phyloP scores from a whole-genome alignment of 805 yeast genomes.

The Debaryomyces prosopidis region DNA sequence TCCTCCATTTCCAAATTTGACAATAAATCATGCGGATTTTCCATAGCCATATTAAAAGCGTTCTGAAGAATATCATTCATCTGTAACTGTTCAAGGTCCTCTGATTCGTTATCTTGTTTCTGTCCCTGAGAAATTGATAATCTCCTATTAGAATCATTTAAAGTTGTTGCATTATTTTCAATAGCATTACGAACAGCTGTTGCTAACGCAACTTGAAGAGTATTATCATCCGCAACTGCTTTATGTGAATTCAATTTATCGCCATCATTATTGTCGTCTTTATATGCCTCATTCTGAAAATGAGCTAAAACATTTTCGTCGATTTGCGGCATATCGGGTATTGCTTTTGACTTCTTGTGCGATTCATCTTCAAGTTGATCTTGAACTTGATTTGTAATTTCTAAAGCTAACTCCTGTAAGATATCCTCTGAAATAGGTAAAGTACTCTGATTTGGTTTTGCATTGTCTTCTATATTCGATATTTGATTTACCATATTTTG shows the following conservation, averaged over 20 bases:
- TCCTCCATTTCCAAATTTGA: conserved; percentile 33
- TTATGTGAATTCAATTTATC: conserved; percentile 2
- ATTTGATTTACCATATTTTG: conserved; percentile 26
- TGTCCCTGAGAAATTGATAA: neutral
- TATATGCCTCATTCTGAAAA: conserved; percentile 34
- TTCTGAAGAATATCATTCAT: conserved; percentile 74
- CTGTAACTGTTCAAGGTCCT: conserved; percentile 53
- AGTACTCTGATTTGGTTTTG: conserved; percentile 1
- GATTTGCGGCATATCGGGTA: conserved; percentile 28
- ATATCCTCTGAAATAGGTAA: conserved; percentile 20
- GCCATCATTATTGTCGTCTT: conserved; percentile 12
- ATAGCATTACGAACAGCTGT: conserved; percentile 55
- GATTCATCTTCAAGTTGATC: conserved; percentile 20
- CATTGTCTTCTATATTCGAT: conserved; percentile 10
- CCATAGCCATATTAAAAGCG: conserved; percentile 76
- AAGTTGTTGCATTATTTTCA: conserved; percentile 6
- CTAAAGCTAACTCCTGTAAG: conserved; percentile 28
- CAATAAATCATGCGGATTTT: conserved; percentile 52
- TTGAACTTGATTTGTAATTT: conserved; percentile 32
- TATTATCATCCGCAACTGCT: conserved; percentile 4
- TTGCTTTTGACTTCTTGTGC: conserved; percentile 5
- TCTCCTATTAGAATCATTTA: neutral
- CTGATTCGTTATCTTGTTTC: conserved; percentile 23
- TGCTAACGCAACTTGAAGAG: conserved; percentile 52
- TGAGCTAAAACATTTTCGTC: conserved; percentile 38